Percentiles rank a stretch among this genome's conserved stretches.
Conservation (phyloP, 257 asterid genomes). For the Solanum megistacrolobum region DNA sequence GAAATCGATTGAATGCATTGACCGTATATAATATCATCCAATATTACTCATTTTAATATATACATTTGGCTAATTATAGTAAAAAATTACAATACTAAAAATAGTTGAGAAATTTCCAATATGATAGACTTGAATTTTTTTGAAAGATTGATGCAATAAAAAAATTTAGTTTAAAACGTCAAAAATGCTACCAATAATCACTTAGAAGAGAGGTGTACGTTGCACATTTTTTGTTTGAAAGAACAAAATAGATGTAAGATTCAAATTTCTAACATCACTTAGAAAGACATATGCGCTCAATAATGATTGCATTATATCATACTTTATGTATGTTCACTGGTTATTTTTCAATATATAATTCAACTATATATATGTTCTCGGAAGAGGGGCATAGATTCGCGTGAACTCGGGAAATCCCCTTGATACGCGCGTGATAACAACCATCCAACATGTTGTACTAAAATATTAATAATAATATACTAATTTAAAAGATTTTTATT, state of each 20-base stretch:
- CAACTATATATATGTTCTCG: background rate
- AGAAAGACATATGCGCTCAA: accelerated
- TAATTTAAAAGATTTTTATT: background rate
- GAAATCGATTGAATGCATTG: background rate
- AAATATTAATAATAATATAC: background rate
- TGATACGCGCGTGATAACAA: background rate
- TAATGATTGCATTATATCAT: no score
- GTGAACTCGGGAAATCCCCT: background rate
- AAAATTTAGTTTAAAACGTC: no score
- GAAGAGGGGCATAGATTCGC: no score
- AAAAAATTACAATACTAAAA: no score
- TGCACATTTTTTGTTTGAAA: accelerated
- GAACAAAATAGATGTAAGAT: no score
- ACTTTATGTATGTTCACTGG: background rate
- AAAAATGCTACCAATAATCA: background rate
- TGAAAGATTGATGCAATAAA: background rate
- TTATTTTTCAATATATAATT: no score
- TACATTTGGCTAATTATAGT: no score
- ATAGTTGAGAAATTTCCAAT: no score
- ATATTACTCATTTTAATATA: no score
- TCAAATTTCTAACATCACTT: background rate
- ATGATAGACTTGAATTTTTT: no score
- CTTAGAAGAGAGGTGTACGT: no score
- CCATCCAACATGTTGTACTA: background rate
- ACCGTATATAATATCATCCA: no score